Evolutionary conservation across 495 filamentous ascomycete genomes (phyloP), one percentile per base, ranked within the genome.

Genomic region (Lasiosphaeria hispida): DNA sequence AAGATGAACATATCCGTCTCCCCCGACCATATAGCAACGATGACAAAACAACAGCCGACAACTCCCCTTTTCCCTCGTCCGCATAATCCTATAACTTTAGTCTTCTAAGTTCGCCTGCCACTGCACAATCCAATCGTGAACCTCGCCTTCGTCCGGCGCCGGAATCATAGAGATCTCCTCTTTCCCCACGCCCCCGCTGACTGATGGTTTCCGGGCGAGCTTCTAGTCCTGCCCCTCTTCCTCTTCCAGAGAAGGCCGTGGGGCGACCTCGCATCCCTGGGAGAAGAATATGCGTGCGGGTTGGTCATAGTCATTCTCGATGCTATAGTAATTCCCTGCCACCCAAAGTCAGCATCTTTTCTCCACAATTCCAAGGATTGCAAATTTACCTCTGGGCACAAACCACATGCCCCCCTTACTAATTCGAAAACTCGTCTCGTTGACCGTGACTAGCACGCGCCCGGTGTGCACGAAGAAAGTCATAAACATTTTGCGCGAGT

Each of bases 401-500:
- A 94, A 91, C 75, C 89, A 97, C 62, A 94, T 86, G 33, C 92
- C 91, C 33, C 92, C 92, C 63, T 89, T 89, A 10, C 87, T 82
- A 57, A 96, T 89, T 58, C 85, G 81, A 68, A 96, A 97, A 60
- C 78, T 77, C n/a, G 84, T 89, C n/a, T 87, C 86, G 59, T 88
- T 88, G 10, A 97, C 83, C 47, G 83, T 86, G 19, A 90, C 89
- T 62, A 77, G 69, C 37, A 96, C 91, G 48, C 85, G 81, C 7
- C 94, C 94, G 17, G 78, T 71, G 56, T 88, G 84, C 34, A 98
- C 87, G 69, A 94, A 97, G 67, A 98, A 97, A 0, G 88, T 87
- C 86, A 97, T 90, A 61, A 96, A 91, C 87, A 96, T 96, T 72
- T 87, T 90, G 51, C 93, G 82, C 4, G 87, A 86, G 64, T 96